Base-by-base conservation (phyloP, 495 filamentous ascomycete species). In the Chlorociboria aeruginascens region DNA sequence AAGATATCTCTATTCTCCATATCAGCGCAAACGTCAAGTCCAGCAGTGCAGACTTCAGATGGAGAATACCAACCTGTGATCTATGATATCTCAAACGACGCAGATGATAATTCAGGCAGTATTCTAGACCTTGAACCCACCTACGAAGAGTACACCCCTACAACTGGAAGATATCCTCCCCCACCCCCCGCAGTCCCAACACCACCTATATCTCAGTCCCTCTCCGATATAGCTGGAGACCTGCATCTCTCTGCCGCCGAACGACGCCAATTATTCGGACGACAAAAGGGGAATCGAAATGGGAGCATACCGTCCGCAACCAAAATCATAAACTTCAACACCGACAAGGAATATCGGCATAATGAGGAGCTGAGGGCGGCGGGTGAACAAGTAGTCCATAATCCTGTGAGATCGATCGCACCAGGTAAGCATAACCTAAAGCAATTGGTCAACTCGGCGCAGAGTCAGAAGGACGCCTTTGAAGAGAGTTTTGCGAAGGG, bases 401-500 rank as follows among this genome's bases (percentile, higher is more conserved):
- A 89, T 51, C 85, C 88, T 2, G 82, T 96, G 17, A 78, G 85
- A 49, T 68, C 83, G 6, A 85, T 96, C 59, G 80, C 82, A n/a
- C 79, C 86, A 1, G 89, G 86, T 41, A 94, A 95, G 66, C 86
- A 93, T 62, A 86, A 76, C 41, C 69, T 96, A 60, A 80, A 83
- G 56, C 87, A 94, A 66, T 68, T 96, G 62, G 83, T 96, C 55
- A 86, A 77, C 65, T 82, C 79, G 49, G 89, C 81, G 13, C 79
- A 74, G 54, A 81, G 64, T 45, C 86, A 96, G 67, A 79, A 79
- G 62, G 83, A 86, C 6, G 85, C 86, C 7, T 65, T 96, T 59
- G 87, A 95, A 62, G 89, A 96, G 61, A 84, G 80, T 59, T 96
- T 93, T 68, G 85, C 86, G 4, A 65, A 73, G 50, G 86, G 81